Evolutionary conservation across 345 rosid species (phyloP).

Genomic region (Laguncularia racemosa): DNA sequence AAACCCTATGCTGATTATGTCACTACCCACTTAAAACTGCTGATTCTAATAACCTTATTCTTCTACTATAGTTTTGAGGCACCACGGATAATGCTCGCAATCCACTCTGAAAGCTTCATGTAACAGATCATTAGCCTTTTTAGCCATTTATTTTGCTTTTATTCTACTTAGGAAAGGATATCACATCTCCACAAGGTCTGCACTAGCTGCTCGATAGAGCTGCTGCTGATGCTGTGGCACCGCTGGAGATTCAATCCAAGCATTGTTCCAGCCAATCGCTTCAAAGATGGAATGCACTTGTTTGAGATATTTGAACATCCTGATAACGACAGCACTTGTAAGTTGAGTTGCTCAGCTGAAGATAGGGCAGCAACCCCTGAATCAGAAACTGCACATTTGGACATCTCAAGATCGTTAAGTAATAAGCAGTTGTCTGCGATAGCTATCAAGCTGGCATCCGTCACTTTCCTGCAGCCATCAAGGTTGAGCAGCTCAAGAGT

Average conservation of each 20-base stretch:
- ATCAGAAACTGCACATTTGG: conserved; percentile 45
- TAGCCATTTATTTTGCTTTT: background rate
- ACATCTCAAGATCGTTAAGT: conserved; percentile 57
- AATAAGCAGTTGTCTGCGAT: conserved; percentile 46
- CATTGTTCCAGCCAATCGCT: conserved; percentile 40
- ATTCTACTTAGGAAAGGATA: conserved; percentile 34
- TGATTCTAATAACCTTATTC: conserved; percentile 5
- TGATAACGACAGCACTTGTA: conserved; percentile 52
- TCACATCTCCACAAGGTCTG: conserved; percentile 66
- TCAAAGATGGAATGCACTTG: conserved; percentile 33
- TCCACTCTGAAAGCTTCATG: conserved; percentile 1
- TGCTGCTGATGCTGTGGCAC: conserved; percentile 54
- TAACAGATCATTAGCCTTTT: background rate
- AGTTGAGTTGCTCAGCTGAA: conserved; percentile 31
- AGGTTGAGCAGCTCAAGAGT: conserved; percentile 55
- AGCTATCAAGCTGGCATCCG: conserved; percentile 53
- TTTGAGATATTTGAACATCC: conserved; percentile 51
- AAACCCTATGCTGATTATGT: conserved; percentile 26
- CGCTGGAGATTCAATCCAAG: conserved; percentile 59
- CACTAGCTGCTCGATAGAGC: conserved; percentile 32
- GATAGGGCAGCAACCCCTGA: conserved; percentile 44
- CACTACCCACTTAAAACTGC: conserved; percentile 17
- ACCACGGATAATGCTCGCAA: background rate
- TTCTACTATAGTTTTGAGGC: conserved; percentile 1
- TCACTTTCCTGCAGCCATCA: conserved; percentile 60